Base-by-base conservation (phyloP, 2,329 filamentous ascomycete genomes). In the Cytospora mali region DNA sequence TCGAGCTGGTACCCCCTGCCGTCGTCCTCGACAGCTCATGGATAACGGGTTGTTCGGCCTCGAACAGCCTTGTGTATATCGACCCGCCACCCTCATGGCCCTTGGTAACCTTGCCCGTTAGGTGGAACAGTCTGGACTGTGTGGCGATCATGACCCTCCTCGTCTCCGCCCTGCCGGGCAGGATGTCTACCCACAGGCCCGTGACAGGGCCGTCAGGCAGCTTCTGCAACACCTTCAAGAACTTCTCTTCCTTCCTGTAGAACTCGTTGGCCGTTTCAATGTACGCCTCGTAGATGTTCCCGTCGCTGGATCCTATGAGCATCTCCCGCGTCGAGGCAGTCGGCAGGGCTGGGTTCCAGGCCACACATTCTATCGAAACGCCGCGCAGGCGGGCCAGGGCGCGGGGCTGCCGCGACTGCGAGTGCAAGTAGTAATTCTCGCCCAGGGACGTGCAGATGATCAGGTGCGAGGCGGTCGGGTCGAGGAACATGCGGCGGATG, bases 391-490 rank as follows among this genome's bases (percentile, higher is more conserved):
- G 86, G 16, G 90, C 88, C 39, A 99, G 81, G 9, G 89, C 84
- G 67, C 95, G 92, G 2, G 94, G 93, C 68, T 93, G 90, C 69
- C 92, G 90, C 35, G 93, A 95, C 74, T 98, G 94, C 13, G 93
- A 94, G 75, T 99, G 95, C 11, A 99, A 89, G 76, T 99, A 99
- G 80, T 93, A 99, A 78, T 96, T 98, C 76, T 99, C 95, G 73
- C 93, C 93, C 48, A 93, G 85, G 6, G 92, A 90, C 3, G 95
- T 99, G 73, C 90, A 93, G 69, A 99, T 88, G 67, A 99, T 86
- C 29, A 99, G 82, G 78, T 99, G 95, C 6, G 93, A 97, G 29
- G 95, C 95, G 13, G 94, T 97, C 29, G 95, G 94, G 73, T 99
- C 95, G 72, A 99, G 90, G 79, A 99, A 99, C 85, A 99, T 92